These are phyloP conservation scores for Auriscalpium vulgare DNA, from an alignment of 768 basidiomycete species.

Conservation along the genomic window DNA sequence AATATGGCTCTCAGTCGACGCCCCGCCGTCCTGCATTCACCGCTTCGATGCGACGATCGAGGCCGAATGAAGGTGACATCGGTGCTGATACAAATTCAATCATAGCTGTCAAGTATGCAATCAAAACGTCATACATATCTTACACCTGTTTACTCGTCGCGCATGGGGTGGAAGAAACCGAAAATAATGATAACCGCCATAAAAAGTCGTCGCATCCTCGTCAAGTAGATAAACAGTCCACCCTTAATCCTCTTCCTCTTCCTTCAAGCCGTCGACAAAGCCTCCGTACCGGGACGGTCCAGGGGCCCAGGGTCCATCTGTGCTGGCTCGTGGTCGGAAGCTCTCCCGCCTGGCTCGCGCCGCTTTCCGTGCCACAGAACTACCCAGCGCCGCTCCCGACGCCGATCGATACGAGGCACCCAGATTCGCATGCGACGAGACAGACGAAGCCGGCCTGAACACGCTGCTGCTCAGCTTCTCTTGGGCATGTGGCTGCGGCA, in stretches of 20 bases:
- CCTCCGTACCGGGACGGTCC: neutral
- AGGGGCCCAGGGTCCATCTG: constrained; percentile 31
- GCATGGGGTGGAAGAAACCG: neutral
- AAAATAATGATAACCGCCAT: neutral
- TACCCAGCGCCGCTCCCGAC: constrained; percentile 5
- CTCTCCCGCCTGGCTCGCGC: constrained; percentile 60
- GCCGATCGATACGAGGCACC: constrained; percentile 9
- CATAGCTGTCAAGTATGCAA: neutral
- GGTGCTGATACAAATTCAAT: neutral
- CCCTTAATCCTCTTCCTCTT: neutral
- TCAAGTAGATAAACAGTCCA: neutral
- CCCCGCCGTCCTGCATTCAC: too few species aligned
- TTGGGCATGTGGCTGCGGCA: constrained; percentile 17
- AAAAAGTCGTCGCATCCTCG: neutral
- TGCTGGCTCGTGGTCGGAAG: constrained; percentile 75
- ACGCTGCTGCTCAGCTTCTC: constrained; percentile 5
- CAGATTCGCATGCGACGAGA: constrained; percentile 16
- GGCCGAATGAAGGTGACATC: too few species aligned
- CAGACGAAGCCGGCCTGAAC: constrained; percentile 5
- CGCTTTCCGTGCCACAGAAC: constrained; percentile 37
- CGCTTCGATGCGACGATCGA: too few species aligned
- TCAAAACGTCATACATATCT: neutral
- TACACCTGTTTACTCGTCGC: neutral
- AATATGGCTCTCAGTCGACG: too few species aligned
- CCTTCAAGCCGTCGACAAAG: neutral